Evolutionary conservation across 495 filamentous ascomycete genomes (phyloP).

Genomic region (Daldinia childiae): DNA sequence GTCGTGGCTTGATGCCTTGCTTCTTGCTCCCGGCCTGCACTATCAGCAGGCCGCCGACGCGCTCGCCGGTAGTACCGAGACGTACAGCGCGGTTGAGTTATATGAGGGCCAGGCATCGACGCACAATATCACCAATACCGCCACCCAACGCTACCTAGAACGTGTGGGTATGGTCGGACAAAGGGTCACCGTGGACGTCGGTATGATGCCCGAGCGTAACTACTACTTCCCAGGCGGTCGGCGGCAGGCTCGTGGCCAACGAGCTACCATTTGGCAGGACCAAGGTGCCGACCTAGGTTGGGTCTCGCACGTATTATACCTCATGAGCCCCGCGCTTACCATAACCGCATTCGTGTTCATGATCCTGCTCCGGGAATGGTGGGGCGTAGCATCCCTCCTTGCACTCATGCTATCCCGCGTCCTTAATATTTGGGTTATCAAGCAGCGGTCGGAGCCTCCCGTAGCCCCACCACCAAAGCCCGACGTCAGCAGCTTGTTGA

Average conservation of each 20-base stretch:
- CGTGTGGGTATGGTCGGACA: slow-evolving; percentile 55
- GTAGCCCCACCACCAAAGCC: slow-evolving; percentile 16
- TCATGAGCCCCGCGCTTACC: slow-evolving; percentile 56
- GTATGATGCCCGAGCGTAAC: slow-evolving; percentile 37
- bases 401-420: slow-evolving; percentile 63
- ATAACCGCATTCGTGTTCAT: slow-evolving; percentile 52
- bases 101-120: slow-evolving; percentile 43
- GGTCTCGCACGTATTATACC: slow-evolving; percentile 57
- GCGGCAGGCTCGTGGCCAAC: slow-evolving; percentile 37
- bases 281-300: slow-evolving; percentile 49
- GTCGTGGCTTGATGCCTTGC: slow-evolving; percentile 60
- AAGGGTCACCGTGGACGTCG: slow-evolving; percentile 59
- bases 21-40: slow-evolving; percentile 69
- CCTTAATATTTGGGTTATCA: slow-evolving; percentile 64
- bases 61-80: slow-evolving; percentile 44
- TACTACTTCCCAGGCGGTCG: slow-evolving; percentile 20
- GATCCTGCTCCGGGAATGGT: slow-evolving; percentile 60
- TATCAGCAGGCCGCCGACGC: slow-evolving; percentile 66
- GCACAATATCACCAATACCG: slow-evolving; percentile 63
- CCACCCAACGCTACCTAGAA: slow-evolving; percentile 62
- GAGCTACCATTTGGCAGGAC: slow-evolving; percentile 46
- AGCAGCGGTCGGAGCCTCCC: slow-evolving; percentile 52
- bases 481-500: slow-evolving; percentile 35
- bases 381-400: slow-evolving; percentile 56
- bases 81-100: slow-evolving; percentile 50